Evolutionary conservation across 164 flowering plant species (phyloP).

Genomic region (Echeveria elegans): DNA sequence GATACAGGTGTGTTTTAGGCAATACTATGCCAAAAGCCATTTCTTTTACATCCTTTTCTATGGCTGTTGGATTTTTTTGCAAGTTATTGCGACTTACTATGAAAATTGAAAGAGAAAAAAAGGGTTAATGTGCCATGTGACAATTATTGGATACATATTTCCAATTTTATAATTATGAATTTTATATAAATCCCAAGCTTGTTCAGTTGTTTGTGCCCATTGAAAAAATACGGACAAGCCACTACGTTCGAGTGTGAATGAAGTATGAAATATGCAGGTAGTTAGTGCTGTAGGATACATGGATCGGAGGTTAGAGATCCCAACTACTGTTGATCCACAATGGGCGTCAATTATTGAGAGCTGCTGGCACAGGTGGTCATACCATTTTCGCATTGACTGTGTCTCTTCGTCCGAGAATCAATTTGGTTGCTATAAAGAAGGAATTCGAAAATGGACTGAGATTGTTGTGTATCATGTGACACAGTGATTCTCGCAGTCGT

Average conservation of each 20-base stretch:
- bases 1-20: background rate
- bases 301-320: constrained; percentile 84
- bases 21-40: too few species aligned
- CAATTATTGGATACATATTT: background rate
- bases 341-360: constrained; percentile 85
- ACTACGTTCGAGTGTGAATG: background rate
- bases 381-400: background rate
- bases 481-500: constrained; percentile 63
- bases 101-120: too few species aligned
- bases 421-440: background rate
- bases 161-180: too few species aligned
- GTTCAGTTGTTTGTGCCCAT: background rate
- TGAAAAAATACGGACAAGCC: background rate
- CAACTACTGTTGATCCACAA: constrained; percentile 61
- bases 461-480: background rate
- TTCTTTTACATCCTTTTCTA: background rate
- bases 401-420: background rate
- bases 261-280: constrained; percentile 41
- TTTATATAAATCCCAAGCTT: background rate
- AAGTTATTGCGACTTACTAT: background rate
- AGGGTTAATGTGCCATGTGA: too few species aligned
- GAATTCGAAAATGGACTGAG: background rate
- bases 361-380: constrained; percentile 85
- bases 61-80: background rate
- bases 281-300: constrained; percentile 97